Conservation (phyloP, 1,284 basidiomycete genomes). For the Sporisorium scitamineum region DNA sequence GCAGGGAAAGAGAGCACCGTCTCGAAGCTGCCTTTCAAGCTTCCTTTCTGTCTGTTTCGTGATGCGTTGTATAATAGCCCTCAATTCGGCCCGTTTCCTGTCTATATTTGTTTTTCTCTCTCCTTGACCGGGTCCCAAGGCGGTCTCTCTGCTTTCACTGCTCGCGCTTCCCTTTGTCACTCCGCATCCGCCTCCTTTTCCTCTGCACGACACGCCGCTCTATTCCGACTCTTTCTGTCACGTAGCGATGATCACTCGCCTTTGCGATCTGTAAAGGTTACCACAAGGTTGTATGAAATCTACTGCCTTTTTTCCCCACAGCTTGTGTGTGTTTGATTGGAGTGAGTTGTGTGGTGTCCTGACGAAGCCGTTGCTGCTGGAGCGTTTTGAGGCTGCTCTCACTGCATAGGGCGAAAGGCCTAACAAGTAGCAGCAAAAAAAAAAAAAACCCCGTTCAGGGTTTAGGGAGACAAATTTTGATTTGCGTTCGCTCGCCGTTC, state of each 20-base stretch:
- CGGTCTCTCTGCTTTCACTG: constrained; percentile 4
- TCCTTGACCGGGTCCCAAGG: constrained; percentile 11
- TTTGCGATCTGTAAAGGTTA: not conserved
- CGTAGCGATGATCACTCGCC: constrained; percentile 1
- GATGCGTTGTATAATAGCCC: constrained; percentile 41
- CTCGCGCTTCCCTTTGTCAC: not conserved
- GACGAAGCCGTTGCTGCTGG: too few species aligned
- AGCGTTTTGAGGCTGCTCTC: too few species aligned
- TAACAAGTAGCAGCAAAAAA: not conserved
- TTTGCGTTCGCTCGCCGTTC: not conserved
- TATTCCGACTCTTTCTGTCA: not conserved
- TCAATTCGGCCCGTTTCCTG: constrained; percentile 6
- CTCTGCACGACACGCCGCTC: not conserved
- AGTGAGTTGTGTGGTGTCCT: not conserved
- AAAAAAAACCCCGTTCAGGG: not conserved
- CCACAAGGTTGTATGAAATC: not conserved
- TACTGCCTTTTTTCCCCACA: not conserved
- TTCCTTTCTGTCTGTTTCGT: constrained; percentile 14
- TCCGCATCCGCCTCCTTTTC: constrained; percentile 3
- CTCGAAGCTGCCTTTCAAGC: not conserved
- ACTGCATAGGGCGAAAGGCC: too few species aligned
- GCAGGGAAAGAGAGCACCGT: constrained; percentile 1
- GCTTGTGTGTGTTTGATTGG: not conserved
- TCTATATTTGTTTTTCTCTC: constrained; percentile 1
- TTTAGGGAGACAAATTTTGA: not conserved